These are phyloP conservation scores for Phytophthora pseudosyringae DNA, from an alignment of 352 stramenopile species.

Conservation along the genomic window DNA sequence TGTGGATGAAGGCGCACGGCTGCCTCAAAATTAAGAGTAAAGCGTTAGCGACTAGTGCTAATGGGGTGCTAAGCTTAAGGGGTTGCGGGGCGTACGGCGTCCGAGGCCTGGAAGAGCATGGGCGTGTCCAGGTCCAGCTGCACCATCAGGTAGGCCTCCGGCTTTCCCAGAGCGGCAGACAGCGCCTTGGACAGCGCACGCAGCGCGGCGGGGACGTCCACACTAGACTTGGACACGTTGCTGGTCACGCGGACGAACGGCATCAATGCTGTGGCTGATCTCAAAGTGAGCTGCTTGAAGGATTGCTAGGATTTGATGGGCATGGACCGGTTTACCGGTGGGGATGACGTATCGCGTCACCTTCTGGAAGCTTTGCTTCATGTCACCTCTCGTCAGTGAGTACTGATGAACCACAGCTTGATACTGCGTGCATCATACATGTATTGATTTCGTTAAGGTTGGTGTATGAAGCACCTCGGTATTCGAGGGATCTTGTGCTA, in stretches of 20 bases:
- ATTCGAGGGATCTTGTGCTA: too few relatives aligned
- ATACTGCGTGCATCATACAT: not conserved
- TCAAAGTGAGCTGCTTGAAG: not conserved
- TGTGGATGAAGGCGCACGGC: conserved; percentile 48
- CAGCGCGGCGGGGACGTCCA: conserved; percentile 37
- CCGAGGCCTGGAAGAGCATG: conserved; percentile 41
- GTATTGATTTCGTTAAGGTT: not conserved
- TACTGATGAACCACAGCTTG: not conserved
- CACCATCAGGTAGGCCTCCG: conserved; percentile 48
- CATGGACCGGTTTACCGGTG: not conserved
- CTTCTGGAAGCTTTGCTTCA: too few relatives aligned
- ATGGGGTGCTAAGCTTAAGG: not conserved
- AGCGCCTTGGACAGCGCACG: conserved; percentile 50
- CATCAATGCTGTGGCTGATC: conserved; percentile 23
- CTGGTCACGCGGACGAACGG: conserved; percentile 49
- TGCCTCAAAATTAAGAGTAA: conserved; percentile 8
- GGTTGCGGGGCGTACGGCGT: conserved; percentile 26
- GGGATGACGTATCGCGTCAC: too few relatives aligned
- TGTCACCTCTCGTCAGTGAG: too few relatives aligned
- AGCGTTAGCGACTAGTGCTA: not conserved
- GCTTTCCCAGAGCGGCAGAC: conserved; percentile 39
- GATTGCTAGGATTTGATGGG: not conserved
- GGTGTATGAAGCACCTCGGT: too few relatives aligned
- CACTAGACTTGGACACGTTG: conserved; percentile 46
- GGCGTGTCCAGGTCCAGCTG: conserved; percentile 45